Evolutionary conservation across 1,139 yeast genomes (phyloP), one percentile per base, ranked within the genome.

Genomic region (Debaryomyces fabryi): DNA sequence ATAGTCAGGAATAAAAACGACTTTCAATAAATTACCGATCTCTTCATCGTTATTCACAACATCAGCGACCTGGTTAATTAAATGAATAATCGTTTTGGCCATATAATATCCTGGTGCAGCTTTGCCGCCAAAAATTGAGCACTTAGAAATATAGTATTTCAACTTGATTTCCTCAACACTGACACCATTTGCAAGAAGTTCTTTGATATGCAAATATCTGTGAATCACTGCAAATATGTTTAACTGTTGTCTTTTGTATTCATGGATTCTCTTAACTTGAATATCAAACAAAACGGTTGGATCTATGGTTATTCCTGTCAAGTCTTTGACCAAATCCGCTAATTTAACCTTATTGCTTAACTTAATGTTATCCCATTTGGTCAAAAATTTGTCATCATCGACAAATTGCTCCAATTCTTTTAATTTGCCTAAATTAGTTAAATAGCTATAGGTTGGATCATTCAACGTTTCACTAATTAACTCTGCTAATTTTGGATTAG

Each of bases 71-170:
- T 87, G 73, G 67, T 88, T 90, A 62, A 91, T 82, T 68, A 91
- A 78, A 68, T 90, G 90, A 64, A 91, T 91, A 60, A 92, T 88
- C 49, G 88, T 81, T 72, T 91, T 91, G 53, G 97, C 97, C 85
- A 91, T 88, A 74, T 88, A 91, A 69, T 91, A 92, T 55, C 97
- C 97, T 20, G 98, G 97, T 10, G 98, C 97, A 49, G 96, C 88
- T 71, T 91, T 91, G 65, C 98, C 97, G 57, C 97, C 97, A 67
- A 91, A 85, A 51, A 91, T 81, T 33, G 85, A 81, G 47, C 88
- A 95, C 65, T 88, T 87, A 50, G 96, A 85, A 52, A 84, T 80
- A 68, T 80, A 86, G 65, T 82, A 80, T 52, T 74, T 70, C 56
- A 70, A 57, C 50, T 78, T 76, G 57, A 92, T 83, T 63, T 90